These are phyloP conservation scores for Aphanomyces stellatus DNA, from an alignment of 352 stramenopile genomes.

Conservation along the genomic window DNA sequence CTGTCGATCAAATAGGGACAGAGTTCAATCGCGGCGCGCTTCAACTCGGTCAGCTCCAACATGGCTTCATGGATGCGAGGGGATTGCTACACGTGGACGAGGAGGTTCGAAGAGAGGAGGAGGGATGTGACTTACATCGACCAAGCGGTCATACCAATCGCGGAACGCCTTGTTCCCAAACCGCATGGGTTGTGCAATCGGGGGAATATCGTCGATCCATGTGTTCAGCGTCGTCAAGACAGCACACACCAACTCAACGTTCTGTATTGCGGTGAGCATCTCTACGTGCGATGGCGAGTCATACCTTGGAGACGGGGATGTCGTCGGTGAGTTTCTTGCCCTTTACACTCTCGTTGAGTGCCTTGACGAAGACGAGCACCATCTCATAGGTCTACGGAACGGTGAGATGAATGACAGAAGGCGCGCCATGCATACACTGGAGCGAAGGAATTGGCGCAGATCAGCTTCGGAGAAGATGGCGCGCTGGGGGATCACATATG, in stretches of 20 bases:
- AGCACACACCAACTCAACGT: constrained; percentile 57
- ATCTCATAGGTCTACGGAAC: constrained; percentile 57
- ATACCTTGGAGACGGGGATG: constrained; percentile 54
- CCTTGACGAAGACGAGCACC: constrained; percentile 73
- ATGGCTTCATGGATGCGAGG: constrained; percentile 45
- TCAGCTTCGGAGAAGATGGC: constrained; percentile 74
- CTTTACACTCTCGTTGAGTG: constrained; percentile 72
- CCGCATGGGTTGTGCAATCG: constrained; percentile 89
- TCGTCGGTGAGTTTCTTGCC: constrained; percentile 49
- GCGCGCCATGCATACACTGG: constrained; percentile 26
- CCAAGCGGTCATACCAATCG: constrained; percentile 77
- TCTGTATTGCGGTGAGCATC: constrained; percentile 28
- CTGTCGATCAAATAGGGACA: constrained; percentile 91
- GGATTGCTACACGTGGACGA: constrained; percentile 19
- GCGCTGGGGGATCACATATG: constrained; percentile 48
- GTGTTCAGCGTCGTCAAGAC: constrained; percentile 54
- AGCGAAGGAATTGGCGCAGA: constrained; percentile 57
- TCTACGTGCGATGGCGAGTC: neutral
- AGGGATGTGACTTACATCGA: constrained; percentile 34
- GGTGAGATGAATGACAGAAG: no score
- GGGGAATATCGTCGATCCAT: constrained; percentile 89
- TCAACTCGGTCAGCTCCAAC: constrained; percentile 36
- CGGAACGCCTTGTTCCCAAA: constrained; percentile 95
- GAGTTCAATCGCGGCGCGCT: constrained; percentile 85
- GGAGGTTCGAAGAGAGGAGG: neutral